A percentile compares a stretch with the other conserved stretches of the same genome.
These are phyloP conservation scores for Dipteronia sinensis DNA, from an alignment of 345 rosid genomes.

Conservation along the genomic window DNA sequence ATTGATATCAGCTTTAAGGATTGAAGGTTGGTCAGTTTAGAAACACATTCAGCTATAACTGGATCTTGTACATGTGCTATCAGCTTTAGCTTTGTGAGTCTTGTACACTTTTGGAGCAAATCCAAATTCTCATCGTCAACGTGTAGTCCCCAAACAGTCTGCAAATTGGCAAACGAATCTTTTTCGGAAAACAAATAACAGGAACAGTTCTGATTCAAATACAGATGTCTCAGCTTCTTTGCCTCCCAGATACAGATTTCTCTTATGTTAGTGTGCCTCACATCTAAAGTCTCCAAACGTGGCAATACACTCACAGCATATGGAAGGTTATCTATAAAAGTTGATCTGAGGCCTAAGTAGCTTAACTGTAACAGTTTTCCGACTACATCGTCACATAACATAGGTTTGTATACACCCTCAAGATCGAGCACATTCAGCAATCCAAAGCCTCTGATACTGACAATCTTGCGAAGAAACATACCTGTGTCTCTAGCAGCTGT, in stretches of 20 bases:
- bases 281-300: slow-evolving; percentile 25
- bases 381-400: neutral
- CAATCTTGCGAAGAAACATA: slow-evolving; percentile 13
- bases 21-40: too few species aligned
- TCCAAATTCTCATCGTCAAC: slow-evolving; percentile 17
- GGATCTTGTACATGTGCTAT: too few species aligned
- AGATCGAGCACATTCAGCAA: slow-evolving; percentile 29
- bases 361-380: slow-evolving; percentile 20
- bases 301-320: neutral
- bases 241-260: neutral
- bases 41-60: too few species aligned
- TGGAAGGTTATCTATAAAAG: slow-evolving; percentile 20
- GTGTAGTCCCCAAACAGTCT: neutral
- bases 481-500: neutral
- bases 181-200: too few species aligned
- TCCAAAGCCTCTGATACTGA: slow-evolving; percentile 22
- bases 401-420: slow-evolving; percentile 31
- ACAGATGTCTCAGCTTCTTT: slow-evolving; percentile 25
- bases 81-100: too few species aligned
- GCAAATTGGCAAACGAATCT: too few species aligned
- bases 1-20: too few species aligned
- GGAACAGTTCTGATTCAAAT: slow-evolving; percentile 27
- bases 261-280: slow-evolving; percentile 22
- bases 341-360: slow-evolving; percentile 32
- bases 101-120: too few species aligned